Evolutionary conservation across 164 flowering plant genomes (phyloP), one percentile per base, ranked within the genome.

Genomic region (Stephania yunnanensis): DNA sequence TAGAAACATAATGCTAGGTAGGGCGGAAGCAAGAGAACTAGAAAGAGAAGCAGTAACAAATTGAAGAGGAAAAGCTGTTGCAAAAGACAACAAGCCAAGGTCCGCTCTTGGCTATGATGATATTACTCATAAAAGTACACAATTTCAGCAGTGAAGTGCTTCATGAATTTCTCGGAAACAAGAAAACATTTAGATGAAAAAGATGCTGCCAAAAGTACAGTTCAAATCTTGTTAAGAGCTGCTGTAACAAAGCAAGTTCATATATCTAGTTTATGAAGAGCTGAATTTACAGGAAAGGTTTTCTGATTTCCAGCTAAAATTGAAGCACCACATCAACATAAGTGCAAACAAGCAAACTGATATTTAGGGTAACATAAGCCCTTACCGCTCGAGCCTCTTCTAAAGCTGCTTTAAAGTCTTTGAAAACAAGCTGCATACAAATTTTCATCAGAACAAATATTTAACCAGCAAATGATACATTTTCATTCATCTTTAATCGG

Each of bases 321-420:
- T 8, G 42, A 36, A 36, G 42, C 42, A 36, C 2, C 42, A 36
- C 13, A 20, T 50, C 15, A 50, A 10, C 2, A 15, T 8, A 63
- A 45, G 10, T 44, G n/a, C 19, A 63, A 45, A 45, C 10, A 48
- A 68, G 19, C 0, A 68, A 65, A 10, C 46, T 12, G 29, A 15
- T 15, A 52, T 22, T 73, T 7, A 17, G 9, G 13, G 46, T 65
- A 75, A 48, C 31, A 75, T n/a, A 31, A 50, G 36, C 17, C 69
- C 84, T 53, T 90, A 96, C 99, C 89, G 53, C 78, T 74, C 86
- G 88, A 80, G 99, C 97, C 87, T 96, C 99, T 81, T 96, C 99
- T 71, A 96, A 78, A 81, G 99, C 94, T 73, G 94, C 94, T 84
- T 88, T 94, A 30, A 88, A 89, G 83, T 96, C 98, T 76, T 92